Base-by-base conservation (phyloP, 495 filamentous ascomycete genomes). In the Cairneyella variabilis region DNA sequence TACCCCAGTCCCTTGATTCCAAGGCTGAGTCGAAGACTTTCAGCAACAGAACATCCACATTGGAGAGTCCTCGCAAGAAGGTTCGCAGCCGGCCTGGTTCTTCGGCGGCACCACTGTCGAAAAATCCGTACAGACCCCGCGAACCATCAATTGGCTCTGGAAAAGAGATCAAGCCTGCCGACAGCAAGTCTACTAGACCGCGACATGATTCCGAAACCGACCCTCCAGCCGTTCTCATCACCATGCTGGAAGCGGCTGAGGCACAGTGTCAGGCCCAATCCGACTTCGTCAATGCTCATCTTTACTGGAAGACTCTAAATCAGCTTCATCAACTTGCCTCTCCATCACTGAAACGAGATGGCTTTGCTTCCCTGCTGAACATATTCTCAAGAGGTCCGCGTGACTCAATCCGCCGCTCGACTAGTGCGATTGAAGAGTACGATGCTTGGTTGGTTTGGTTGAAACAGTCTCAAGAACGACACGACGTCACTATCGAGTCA, bases 391-490 rank as follows among this genome's bases (percentile, higher is more conserved):
- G 83, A 9, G 83, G 83, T 0, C 80, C 85, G 14, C 80, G 85
- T 14, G 84, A 87, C 56, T 80, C 80, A 0, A 80, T 89, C 44
- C 76, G 83, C 21, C 74, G 80, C 20, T 83, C 80, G 3, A 78
- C 83, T 0, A 77, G 76, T 17, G 83, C 83, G 10, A 84, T 87
- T 32, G 83, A 88, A 62, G 80, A 85, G 52, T 87, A 84, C 55
- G 85, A 89, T 61, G 83, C 84, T 23, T 88, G 85, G 85, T 76
- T 87, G 30, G 80, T 85, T 18, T 89, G 85, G 85, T 72, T 87
- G 25, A 83, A 85, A 57, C 83, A 85, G 57, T 84, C 83, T 32
- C 83, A 88, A 61, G 84, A 88, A 56, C 76, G 83, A 6, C 83
- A 83, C 44, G 84, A 88, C 64, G 71, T 74, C 11, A 71, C 75